Evolutionary conservation across 805 yeast species (phyloP).

Genomic region (Brettanomyces bruxellensis): DNA sequence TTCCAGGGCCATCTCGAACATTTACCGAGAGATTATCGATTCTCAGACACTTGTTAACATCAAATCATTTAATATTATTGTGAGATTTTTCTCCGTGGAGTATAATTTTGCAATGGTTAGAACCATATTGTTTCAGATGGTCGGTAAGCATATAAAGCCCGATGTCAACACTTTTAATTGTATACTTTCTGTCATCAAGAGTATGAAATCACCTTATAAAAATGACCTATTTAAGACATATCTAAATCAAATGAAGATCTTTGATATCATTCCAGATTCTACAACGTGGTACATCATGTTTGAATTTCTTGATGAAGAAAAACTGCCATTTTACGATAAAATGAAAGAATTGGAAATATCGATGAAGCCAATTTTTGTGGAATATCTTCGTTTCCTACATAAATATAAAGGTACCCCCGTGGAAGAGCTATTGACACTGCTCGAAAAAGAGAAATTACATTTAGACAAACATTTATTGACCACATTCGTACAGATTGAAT

Average conservation of each 20-base stretch:
- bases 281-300: slow-evolving; percentile 18
- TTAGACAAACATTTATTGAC: slow-evolving; percentile 6
- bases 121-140: slow-evolving; percentile 5
- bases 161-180: slow-evolving; percentile 11
- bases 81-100: slow-evolving; percentile 7
- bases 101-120: slow-evolving; percentile 8
- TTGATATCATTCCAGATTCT: slow-evolving; percentile 9
- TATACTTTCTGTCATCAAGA: slow-evolving; percentile 10
- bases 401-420: slow-evolving; percentile 1
- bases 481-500: slow-evolving; percentile 4
- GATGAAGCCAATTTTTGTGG: slow-evolving; percentile 7
- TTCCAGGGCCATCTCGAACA: slow-evolving; percentile 4
- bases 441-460: background rate
- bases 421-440: slow-evolving; percentile 2
- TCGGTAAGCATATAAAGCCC: slow-evolving; percentile 5
- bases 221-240: slow-evolving; percentile 7
- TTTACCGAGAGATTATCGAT: slow-evolving; percentile 7
- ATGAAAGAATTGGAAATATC: slow-evolving; percentile 6
- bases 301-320: slow-evolving; percentile 3
- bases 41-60: slow-evolving; percentile 6
- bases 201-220: slow-evolving; percentile 4
- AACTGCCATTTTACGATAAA: slow-evolving; percentile 6
- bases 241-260: slow-evolving; percentile 10
- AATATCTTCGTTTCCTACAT: slow-evolving; percentile 4
- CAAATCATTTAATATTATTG: slow-evolving; percentile 11